Evolutionary conservation across 495 filamentous ascomycete genomes (phyloP).

Genomic region (Penicillium lagena): DNA sequence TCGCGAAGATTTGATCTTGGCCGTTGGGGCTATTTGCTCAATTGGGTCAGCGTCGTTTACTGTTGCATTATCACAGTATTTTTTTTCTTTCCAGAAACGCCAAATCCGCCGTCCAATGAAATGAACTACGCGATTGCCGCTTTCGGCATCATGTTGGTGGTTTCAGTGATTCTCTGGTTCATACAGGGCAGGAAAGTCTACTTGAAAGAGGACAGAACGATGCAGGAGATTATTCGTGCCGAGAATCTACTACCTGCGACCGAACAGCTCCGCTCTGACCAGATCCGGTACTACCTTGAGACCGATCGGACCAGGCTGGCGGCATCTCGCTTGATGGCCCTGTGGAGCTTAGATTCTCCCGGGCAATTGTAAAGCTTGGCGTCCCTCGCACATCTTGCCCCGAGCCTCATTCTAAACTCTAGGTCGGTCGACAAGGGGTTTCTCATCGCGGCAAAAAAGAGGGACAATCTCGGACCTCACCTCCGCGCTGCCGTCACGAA

Average conservation of each 20-base stretch:
- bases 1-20: conserved; percentile 30
- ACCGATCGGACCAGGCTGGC: too few relatives aligned
- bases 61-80: conserved; percentile 37
- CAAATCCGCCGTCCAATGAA: conserved; percentile 30
- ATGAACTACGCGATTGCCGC: conserved; percentile 45
- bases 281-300: too few relatives aligned
- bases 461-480: too few relatives aligned
- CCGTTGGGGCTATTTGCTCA: conserved; percentile 19
- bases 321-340: too few relatives aligned
- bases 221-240: conserved; percentile 28
- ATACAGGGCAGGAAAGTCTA: conserved; percentile 27
- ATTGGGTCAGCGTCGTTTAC: conserved; percentile 35
- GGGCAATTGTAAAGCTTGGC: too few relatives aligned
- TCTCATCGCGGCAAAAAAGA: too few relatives aligned
- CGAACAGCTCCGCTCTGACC: too few relatives aligned
- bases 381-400: too few relatives aligned
- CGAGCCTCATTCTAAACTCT: too few relatives aligned
- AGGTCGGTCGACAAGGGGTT: too few relatives aligned
- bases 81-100: conserved; percentile 36
- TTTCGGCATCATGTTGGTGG: conserved; percentile 41
- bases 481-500: too few relatives aligned
- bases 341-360: too few relatives aligned
- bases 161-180: conserved; percentile 36
- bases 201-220: conserved; percentile 30
- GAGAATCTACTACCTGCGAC: conserved; percentile 1